Conservation (phyloP, 352 stramenopile species). For the Thraustochytrium striatum region DNA sequence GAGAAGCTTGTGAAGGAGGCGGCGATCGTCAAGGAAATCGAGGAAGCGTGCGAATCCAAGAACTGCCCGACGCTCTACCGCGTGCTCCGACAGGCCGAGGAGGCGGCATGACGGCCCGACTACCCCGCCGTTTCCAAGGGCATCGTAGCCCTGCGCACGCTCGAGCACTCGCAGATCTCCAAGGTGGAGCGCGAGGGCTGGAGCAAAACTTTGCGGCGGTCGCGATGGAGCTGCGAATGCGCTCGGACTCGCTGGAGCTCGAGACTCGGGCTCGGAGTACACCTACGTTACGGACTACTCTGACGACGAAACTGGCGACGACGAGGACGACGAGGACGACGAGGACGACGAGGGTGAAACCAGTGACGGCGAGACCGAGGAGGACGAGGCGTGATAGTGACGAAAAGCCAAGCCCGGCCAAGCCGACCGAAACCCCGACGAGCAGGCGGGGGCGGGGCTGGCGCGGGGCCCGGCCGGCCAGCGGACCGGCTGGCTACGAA, state of each 20-base stretch:
- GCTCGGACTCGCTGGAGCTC: too few relatives aligned
- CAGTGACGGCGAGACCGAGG: not conserved
- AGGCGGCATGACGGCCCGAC: slow-evolving; percentile 22
- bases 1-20: not conserved
- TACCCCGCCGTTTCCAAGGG: slow-evolving; percentile 2
- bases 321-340: not conserved
- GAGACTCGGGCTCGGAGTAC: too few relatives aligned
- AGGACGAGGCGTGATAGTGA: not conserved
- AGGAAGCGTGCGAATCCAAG: not conserved
- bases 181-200: not conserved
- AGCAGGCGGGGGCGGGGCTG: too few relatives aligned
- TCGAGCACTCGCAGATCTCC: not conserved
- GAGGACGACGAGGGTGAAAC: not conserved
- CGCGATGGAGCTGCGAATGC: not conserved
- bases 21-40: not conserved
- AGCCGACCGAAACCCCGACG: not conserved
- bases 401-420: not conserved
- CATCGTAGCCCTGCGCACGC: not conserved
- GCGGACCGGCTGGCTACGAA: too few relatives aligned
- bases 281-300: not conserved
- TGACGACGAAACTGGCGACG: not conserved
- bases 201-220: not conserved
- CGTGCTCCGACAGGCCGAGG: not conserved
- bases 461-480: too few relatives aligned
- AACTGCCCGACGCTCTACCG: not conserved